Evolutionary conservation across 2,329 filamentous ascomycete genomes (phyloP), one percentile per base, ranked within the genome.

Genomic region (Aspergillus quadrilineatus): DNA sequence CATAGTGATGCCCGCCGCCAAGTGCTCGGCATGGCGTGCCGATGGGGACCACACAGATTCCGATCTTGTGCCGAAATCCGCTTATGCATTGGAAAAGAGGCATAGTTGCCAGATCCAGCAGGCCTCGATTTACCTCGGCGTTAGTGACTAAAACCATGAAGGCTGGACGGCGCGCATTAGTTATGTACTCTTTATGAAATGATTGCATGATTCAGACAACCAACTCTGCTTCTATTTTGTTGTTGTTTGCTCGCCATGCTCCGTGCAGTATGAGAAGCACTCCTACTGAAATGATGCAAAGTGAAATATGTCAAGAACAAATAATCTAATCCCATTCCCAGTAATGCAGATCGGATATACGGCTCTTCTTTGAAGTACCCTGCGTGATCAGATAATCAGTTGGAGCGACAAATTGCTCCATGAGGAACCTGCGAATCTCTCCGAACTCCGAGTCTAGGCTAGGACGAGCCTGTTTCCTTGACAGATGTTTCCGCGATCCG

Each of bases 381-480:
- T 14, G 7, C 34, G 45, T 55, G 53, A 48, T 56, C 49, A 57
- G 43, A 50, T 57, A 57, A 51, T 59, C 42, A 51, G 29, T n/a
- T 52, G 52, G 12, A 45, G 59, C 51, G 51, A 57, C 46, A 53
- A 56, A 61, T 37, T 37, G 54, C 49, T 46, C 32, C 50, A 50
- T 36, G 15, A 10, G 53, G 34, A 41, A 22, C 22, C 52, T 45
- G 32, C 51, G 47, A 50, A 56, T 62, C 57, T 57, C 62, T 62
- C 62, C 62, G 62, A 63, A 58, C 56, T 60, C 62, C 61, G 62
- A 63, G 56, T 42, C 56, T 59, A 62, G 57, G 36, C 58, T 49
- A 12, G 41, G 44, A 17, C 12, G 10, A 36, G 42, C 46, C n/a
- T 53, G n/a, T 45, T 30, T 53, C 45, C 17, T 10, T 32, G 15